Conservation (phyloP, 495 filamentous ascomycete genomes). For the Penicillium lividum region DNA sequence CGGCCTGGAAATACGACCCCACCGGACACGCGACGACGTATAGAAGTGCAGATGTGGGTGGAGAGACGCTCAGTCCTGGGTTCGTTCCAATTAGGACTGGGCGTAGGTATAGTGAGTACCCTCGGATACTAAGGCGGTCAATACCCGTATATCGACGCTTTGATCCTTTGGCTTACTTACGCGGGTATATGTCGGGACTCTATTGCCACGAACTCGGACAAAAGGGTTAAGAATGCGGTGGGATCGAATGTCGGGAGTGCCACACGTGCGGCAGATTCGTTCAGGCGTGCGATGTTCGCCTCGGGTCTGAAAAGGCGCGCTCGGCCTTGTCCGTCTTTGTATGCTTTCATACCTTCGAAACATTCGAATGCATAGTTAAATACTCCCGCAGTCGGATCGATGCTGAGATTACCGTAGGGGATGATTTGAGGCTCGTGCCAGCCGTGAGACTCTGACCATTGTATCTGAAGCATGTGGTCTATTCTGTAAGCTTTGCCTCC, state of each 20-base stretch:
- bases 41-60: slow-evolving; percentile 69
- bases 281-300: slow-evolving; percentile 67
- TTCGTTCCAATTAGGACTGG: slow-evolving; percentile 77
- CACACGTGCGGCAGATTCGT: slow-evolving; percentile 66
- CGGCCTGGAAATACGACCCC: slow-evolving; percentile 4
- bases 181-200: slow-evolving; percentile 18
- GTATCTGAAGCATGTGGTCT: slow-evolving; percentile 76
- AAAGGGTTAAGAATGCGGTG: slow-evolving; percentile 62
- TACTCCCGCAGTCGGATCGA: slow-evolving; percentile 72
- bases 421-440: slow-evolving; percentile 69
- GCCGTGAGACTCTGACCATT: slow-evolving; percentile 60
- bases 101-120: slow-evolving; percentile 58
- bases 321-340: slow-evolving; percentile 69
- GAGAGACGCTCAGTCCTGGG: slow-evolving; percentile 68
- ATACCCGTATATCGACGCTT: neutral
- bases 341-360: slow-evolving; percentile 83
- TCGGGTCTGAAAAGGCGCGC: slow-evolving; percentile 76
- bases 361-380: slow-evolving; percentile 86
- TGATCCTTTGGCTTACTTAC: neutral
- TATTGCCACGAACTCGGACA: slow-evolving; percentile 53
- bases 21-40: slow-evolving; percentile 59
- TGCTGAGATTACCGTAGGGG: slow-evolving; percentile 69
- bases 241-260: slow-evolving; percentile 70
- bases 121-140: slow-evolving; percentile 2
- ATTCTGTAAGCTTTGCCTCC: neutral